phyloP scores from a whole-genome alignment of 192 early-diverging fungal genomes.

The Geranomyces variabilis region DNA sequence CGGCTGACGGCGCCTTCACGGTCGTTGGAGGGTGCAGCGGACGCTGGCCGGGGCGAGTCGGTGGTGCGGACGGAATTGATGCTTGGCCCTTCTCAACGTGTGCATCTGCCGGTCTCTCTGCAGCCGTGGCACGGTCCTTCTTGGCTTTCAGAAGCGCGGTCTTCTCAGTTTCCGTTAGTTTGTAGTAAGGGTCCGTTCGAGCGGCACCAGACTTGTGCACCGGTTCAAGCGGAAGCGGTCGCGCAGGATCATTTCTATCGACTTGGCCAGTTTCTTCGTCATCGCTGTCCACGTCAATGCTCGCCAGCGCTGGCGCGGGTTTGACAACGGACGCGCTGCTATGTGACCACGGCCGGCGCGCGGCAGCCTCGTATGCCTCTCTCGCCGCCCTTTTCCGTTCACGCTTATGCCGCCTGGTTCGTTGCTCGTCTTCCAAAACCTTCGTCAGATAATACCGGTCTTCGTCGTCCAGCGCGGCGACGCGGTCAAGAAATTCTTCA shows the following conservation, averaged over 20 bases:
- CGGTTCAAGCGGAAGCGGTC: background rate
- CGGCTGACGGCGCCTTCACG: slow-evolving; percentile 49
- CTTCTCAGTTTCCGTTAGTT: slow-evolving; percentile 70
- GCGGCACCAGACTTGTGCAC: slow-evolving; percentile 73
- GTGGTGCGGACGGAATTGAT: slow-evolving; percentile 10
- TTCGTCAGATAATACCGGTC: slow-evolving; percentile 4
- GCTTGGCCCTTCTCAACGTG: background rate
- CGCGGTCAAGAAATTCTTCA: background rate
- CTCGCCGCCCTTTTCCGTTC: background rate
- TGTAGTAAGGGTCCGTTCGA: slow-evolving; percentile 79
- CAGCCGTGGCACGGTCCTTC: slow-evolving; percentile 44
- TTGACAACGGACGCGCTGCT: background rate
- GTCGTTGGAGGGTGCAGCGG: slow-evolving; percentile 40
- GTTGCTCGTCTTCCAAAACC: slow-evolving; percentile 15
- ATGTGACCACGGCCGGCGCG: background rate
- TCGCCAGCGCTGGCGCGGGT: background rate
- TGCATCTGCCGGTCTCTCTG: background rate
- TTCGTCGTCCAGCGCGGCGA: slow-evolving; percentile 9
- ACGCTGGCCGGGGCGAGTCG: background rate
- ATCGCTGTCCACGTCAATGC: no score
- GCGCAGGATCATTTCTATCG: background rate
- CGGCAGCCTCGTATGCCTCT: background rate
- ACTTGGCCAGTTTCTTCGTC: no score
- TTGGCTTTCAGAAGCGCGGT: slow-evolving; percentile 57
- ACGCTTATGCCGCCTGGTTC: background rate